Base-by-base conservation (phyloP, 139 green algal species). In the Parachlorella kessleri region DNA sequence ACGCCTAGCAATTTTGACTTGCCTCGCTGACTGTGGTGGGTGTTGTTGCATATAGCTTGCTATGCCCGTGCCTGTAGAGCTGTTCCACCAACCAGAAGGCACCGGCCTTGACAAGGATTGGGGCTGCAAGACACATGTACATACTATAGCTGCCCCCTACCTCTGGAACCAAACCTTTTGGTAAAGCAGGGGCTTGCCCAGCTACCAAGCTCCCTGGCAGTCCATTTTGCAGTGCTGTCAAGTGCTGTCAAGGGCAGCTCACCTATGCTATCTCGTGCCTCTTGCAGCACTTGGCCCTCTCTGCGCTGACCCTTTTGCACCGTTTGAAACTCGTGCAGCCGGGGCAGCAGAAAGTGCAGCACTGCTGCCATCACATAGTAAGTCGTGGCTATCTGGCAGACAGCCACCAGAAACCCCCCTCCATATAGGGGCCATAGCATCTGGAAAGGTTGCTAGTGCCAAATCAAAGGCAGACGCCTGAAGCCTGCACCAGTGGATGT, bases 101-200 rank as follows among this genome's bases (percentile, higher is more conserved):
- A 1, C 36, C 83, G 1, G 93, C 92, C 83, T 98, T 98, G 23
- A 98, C 84, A 0, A 78, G 74, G 5, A 97, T 76, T 1, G 93
- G 91, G 0, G 92, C 93, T 97, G 86, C 10, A 59, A 4, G n/a
- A n/a, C n/a, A n/a, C n/a, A n/a, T n/a, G n/a, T n/a, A n/a, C n/a
- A n/a, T n/a, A n/a, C n/a, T n/a, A n/a, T n/a, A n/a, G n/a, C n/a
- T n/a, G n/a, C n/a, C n/a, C n/a, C n/a, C n/a, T n/a, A n/a, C n/a
- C n/a, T n/a, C n/a, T n/a, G n/a, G n/a, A n/a, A n/a, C n/a, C n/a
- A n/a, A n/a, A n/a, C n/a, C n/a, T n/a, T n/a, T n/a, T n/a, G n/a
- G n/a, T n/a, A n/a, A n/a, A n/a, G n/a, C n/a, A n/a, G n/a, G n/a
- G n/a, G n/a, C n/a, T n/a, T n/a, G n/a, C n/a, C n/a, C n/a, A n/a